These are phyloP conservation scores for Boletellus sp. DNA, from an alignment of 768 basidiomycete species.

Conservation along the genomic window DNA sequence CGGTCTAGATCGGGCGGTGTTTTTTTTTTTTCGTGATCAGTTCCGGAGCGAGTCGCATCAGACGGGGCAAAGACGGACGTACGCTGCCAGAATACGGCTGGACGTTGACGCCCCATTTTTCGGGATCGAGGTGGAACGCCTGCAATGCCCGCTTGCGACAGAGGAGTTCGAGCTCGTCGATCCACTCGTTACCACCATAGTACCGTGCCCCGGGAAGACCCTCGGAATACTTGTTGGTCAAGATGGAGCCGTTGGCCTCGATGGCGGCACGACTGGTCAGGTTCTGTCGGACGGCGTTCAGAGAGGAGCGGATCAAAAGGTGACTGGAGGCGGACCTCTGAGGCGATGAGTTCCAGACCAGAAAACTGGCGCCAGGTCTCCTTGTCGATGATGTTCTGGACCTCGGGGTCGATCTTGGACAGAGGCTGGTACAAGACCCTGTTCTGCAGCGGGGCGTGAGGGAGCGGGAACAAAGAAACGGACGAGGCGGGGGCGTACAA, in stretches of 20 bases:
- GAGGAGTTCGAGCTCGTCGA: constrained; percentile 92
- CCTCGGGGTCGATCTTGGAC: constrained; percentile 87
- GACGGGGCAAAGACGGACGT: constrained; percentile 31
- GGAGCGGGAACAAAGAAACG: neutral
- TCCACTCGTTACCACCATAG: constrained; percentile 97
- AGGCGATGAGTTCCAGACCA: constrained; percentile 97
- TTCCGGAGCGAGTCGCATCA: neutral
- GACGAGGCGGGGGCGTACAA: constrained; percentile 40
- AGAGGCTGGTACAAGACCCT: constrained; percentile 84
- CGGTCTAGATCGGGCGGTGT: constrained; percentile 51
- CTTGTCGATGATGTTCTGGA: constrained; percentile 97
- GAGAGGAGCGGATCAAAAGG: neutral
- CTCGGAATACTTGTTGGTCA: constrained; percentile 99
- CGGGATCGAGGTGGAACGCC: constrained; percentile 93
- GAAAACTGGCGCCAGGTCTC: constrained; percentile 99
- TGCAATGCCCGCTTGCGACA: constrained; percentile 93
- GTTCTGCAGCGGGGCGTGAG: constrained; percentile 60
- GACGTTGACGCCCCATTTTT: constrained; percentile 97
- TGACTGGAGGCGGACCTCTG: constrained; percentile 61
- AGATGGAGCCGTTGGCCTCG: constrained; percentile 97
- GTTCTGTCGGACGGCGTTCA: constrained; percentile 52
- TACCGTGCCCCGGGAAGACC: constrained; percentile 97
- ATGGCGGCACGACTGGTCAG: constrained; percentile 93
- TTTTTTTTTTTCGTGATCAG: constrained; percentile 13
- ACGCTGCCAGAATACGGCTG: constrained; percentile 96